Base-by-base conservation (phyloP, 164 flowering plant genomes). In the Sedum album region DNA sequence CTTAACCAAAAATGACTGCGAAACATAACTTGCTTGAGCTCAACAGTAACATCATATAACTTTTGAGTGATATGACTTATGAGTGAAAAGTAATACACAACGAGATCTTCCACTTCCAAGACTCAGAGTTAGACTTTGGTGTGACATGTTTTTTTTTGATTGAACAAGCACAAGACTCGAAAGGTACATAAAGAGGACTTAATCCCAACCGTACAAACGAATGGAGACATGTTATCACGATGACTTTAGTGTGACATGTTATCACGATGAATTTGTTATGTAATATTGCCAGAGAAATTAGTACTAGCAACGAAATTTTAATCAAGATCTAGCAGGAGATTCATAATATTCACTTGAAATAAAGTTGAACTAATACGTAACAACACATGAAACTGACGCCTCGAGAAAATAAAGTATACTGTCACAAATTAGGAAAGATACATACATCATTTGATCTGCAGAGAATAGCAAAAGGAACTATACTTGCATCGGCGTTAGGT, bases 381-480 rank as follows among this genome's bases (percentile, higher is more conserved):
- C n/a, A n/a, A n/a, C 25, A n/a, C 20, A 49, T 0, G 8, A 4
- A 49, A 49, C 55, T n/a, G 25, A 49, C 26, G 15, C 23, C 14
- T 23, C n/a, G 1, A 51, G 25, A n/a, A 51, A 51, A 5, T 0
- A 51, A 23, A 4, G 57, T 25, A n/a, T n/a, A 1, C 7, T 53
- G 23, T 20, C 30, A 51, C 10, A 20, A 68, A 17, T 14, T 57
- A 38, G 26, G 7, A 11, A 28, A 66, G 57, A 36, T 57, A 73
- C 82, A 66, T 82, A 92, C 97, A 88, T 44, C 10, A 49, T 55
- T 17, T 68, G 66, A 71, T 63, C 71, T 78, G 64, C 66, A 81
- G 68, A 82, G 75, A 69, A 86, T 70, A 20, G 88, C 98, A 61
- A 94, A 44, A 66, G 88, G 80, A 75, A 91, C 74, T 31, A 69